Evolutionary conservation across 2,329 filamentous ascomycete species (phyloP).

Genomic region (Aaosphaeria arxii): DNA sequence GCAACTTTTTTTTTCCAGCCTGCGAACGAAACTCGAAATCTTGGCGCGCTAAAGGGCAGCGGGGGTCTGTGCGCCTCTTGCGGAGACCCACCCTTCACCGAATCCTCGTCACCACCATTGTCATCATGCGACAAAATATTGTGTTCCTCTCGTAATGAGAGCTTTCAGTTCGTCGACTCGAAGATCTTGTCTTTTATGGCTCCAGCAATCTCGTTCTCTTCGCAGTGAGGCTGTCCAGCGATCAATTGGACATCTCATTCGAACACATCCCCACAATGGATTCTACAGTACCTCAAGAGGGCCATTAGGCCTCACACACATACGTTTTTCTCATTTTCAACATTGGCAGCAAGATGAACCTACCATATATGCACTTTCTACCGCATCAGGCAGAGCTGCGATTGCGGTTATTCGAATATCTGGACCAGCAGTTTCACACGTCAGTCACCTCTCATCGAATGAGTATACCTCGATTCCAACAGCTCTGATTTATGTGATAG

Average conservation of each 20-base stretch:
- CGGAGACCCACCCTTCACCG: conserved; percentile 10
- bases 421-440: conserved; percentile 69
- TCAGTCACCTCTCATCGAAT: conserved; percentile 32
- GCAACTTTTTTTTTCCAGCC: not conserved
- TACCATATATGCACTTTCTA: conserved; percentile 92
- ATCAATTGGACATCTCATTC: not conserved
- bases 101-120: conserved; percentile 1
- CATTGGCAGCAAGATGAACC: conserved; percentile 15
- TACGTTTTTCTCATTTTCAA: conserved; percentile 11
- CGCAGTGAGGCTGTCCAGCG: too few species aligned
- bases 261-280: conserved; percentile 4
- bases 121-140: conserved; percentile 9
- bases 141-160: conserved; percentile 34
- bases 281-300: conserved; percentile 2
- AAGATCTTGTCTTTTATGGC: too few species aligned
- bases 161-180: conserved; percentile 14
- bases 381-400: conserved; percentile 78
- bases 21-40: conserved; percentile 4
- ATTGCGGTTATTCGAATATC: conserved; percentile 90
- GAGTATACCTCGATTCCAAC: not conserved
- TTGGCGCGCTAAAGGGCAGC: conserved; percentile 10
- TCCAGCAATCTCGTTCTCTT: too few species aligned
- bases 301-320: conserved; percentile 12
- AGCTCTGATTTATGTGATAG: conserved; percentile 33
- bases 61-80: conserved; percentile 13